Base-by-base conservation (phyloP, 345 rosid genomes). In the Pistacia atlantica region DNA sequence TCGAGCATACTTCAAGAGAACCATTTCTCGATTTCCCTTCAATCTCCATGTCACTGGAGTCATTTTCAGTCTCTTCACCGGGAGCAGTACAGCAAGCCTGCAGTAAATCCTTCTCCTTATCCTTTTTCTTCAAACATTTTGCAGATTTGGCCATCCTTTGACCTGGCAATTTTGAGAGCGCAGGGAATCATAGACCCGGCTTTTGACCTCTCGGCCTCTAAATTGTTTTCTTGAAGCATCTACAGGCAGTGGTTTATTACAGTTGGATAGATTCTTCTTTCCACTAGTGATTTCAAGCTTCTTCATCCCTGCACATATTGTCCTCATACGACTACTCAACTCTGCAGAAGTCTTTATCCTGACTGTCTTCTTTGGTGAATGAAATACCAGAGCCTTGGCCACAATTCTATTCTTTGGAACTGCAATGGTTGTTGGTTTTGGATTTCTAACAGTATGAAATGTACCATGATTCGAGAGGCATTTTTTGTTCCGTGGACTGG, bases 141-240 rank as follows among this genome's bases (percentile, higher is more conserved):
- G 72, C 54, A 83, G 82, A 71, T 73, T 79, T 84, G 61, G 71
- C 66, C 63, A n/a, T 78, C 86, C 46, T 71, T 80, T 28, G 18
- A 77, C 60, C 79, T n/a, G 89, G 72, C 75, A 72, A 46, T 76
- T 90, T 69, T 78, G 83, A 57, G 83, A 69, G 67, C 42, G 74
- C 70, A 89, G 46, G 4, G 88, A 89, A 85, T 92, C 95, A 85
- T 79, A 94, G 60, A 92, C 97, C 81, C 99, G 85, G 85, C 99
- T 94, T 76, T 91, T 94, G 79, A 94, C 97, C 85, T 91, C 95
- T 67, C 97, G 80, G 59, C 84, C 87, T 82, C 85, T 82, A 17
- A 80, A 54, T 65, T 83, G 88, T 65, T 78, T 93, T 79, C 78
- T 86, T 67, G 86, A 57, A 73, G 83, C 80, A 63, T 78, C 89